Evolutionary conservation across 2,329 filamentous ascomycete species (phyloP).

Genomic region (Pseudogymnoascus sp.): DNA sequence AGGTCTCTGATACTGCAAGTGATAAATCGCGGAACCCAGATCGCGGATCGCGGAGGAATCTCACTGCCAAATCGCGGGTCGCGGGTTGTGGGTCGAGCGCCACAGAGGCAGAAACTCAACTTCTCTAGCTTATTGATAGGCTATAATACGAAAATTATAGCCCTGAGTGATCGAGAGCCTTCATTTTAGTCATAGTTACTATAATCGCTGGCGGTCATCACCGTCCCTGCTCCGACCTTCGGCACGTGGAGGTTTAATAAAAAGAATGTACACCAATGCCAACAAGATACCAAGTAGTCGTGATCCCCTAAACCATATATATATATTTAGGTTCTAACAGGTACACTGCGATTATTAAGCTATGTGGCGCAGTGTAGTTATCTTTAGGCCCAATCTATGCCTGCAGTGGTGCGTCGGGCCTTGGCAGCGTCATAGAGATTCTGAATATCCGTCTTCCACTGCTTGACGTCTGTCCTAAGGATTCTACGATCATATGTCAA

Average conservation of each 20-base stretch:
- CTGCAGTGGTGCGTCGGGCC: constrained; percentile 6
- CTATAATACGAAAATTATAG: not conserved
- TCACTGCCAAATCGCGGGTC: not conserved
- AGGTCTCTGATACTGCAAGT: not conserved
- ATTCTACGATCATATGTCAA: constrained; percentile 61
- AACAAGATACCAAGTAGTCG: not conserved
- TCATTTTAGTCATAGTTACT: not conserved
- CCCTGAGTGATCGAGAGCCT: too few relatives aligned
- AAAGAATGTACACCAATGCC: not conserved
- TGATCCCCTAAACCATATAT: not conserved
- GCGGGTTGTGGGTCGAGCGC: not conserved
- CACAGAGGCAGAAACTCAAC: not conserved
- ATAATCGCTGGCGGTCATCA: not conserved
- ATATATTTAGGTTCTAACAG: not conserved
- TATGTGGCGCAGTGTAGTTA: not conserved
- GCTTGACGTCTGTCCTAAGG: constrained; percentile 46
- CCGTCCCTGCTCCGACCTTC: not conserved
- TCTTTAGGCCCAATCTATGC: not conserved
- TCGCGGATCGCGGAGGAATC: not conserved
- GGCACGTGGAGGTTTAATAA: not conserved
- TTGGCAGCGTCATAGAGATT: constrained; percentile 51
- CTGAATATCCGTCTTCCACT: constrained; percentile 55
- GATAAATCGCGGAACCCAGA: constrained; percentile 1
- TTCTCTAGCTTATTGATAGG: not conserved
- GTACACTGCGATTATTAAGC: not conserved